Base-by-base conservation (phyloP, 2,329 filamentous ascomycete genomes). In the Ophiostoma novo-ulmi region DNA sequence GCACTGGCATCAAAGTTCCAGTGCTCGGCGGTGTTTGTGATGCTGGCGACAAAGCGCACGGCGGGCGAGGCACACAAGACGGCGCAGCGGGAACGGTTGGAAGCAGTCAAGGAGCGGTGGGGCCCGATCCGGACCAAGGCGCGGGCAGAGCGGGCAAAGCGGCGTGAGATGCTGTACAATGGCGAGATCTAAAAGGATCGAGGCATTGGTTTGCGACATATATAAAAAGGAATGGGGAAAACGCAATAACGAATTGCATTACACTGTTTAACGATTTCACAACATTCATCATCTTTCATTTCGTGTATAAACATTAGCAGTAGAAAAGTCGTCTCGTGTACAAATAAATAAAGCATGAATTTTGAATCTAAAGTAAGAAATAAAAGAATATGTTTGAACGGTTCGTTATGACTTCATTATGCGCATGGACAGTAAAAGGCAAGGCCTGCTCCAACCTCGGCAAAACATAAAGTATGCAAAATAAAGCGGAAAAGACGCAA, bases 1-100 rank as follows among this genome's bases (percentile, higher is more conserved):
- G 80, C 78, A 67, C 82, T 90, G 41, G 85, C 87, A 5, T 77
- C 78, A 70, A 84, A 84, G 76, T 89, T 84, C 77, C 78, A 83
- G 69, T 89, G 87, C 81, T 83, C 82, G 48, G 78, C 80, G 22
- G 76, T 84, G 65, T 89, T 89, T 75, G 81, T 89, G 71, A 83
- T 85, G 77, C 86, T 88, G 79, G 87, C 84, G 75, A 84, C 83
- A 76, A 80, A 83, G 70, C 81, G 85, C 31, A 79, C 82, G 48
- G 72, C 74, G 6, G 65, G 65, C 39, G 38, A 48, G 38, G 82
- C 83, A 75, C 84, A 89, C 79, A 79, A 80, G 72, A 77, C 81
- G 63, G 82, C 81, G 76, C 72, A 82, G 74, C 82, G 78, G 75
- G 79, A 77, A 71, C 81, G 82, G 77, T 72, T 82, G 73, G 83